Percentiles rank a stretch among this genome's conserved stretches.
Evolutionary conservation across 352 stramenopile genomes (phyloP).

Genomic region (Globisporangium spinosum): DNA sequence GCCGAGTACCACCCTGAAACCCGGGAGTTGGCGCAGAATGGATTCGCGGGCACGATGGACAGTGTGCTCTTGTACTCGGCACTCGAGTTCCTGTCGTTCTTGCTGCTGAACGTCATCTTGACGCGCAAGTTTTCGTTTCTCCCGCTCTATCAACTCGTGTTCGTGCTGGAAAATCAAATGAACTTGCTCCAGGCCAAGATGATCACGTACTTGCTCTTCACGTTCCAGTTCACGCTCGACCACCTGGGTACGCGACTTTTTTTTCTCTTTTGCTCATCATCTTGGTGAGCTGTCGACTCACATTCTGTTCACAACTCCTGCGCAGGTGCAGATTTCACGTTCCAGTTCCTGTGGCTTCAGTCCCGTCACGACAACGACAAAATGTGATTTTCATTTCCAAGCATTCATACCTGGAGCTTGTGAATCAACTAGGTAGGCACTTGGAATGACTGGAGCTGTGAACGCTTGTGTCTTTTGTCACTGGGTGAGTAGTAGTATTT

Average conservation of each 20-base stretch:
- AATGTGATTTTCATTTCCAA: no score
- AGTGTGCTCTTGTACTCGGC: slow-evolving; percentile 15
- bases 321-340: slow-evolving; percentile 9
- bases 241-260: neutral
- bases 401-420: neutral
- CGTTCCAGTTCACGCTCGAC: slow-evolving; percentile 10
- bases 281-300: neutral
- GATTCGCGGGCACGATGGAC: neutral
- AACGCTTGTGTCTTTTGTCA: neutral
- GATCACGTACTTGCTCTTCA: slow-evolving; percentile 28
- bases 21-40: neutral
- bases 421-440: neutral
- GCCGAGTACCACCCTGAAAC: slow-evolving; percentile 10
- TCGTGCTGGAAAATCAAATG: slow-evolving; percentile 41
- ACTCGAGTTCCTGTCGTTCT: slow-evolving; percentile 17
- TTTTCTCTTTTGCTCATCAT: neutral
- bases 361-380: neutral
- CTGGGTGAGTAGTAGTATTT: neutral
- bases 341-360: slow-evolving; percentile 9
- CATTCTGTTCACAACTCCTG: neutral
- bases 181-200: slow-evolving; percentile 34
- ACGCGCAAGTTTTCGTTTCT: slow-evolving; percentile 9
- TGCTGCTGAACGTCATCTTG: slow-evolving; percentile 7
- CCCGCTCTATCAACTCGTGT: slow-evolving; percentile 43
- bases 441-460: neutral